phyloP scores from a whole-genome alignment of 352 stramenopile genomes.

The Globisporangium canariense region DNA sequence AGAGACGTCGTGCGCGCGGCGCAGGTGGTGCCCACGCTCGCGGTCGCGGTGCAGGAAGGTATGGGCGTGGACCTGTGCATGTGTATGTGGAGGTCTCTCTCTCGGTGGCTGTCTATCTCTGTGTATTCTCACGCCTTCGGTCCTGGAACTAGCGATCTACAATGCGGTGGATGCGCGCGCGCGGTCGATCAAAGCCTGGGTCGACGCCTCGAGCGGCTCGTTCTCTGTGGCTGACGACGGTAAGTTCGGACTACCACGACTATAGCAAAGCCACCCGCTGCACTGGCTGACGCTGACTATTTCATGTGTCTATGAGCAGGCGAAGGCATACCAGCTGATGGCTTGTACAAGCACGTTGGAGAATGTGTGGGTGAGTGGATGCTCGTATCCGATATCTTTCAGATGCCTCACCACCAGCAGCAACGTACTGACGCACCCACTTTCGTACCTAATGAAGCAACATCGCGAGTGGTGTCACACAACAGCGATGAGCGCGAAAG shows the following conservation, averaged over 20 bases:
- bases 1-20: constrained; percentile 49
- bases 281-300: background rate
- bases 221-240: constrained; percentile 73
- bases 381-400: background rate
- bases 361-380: constrained; percentile 33
- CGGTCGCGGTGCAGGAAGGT: constrained; percentile 69
- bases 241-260: constrained; percentile 13
- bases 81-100: background rate
- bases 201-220: constrained; percentile 42
- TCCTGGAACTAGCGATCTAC: constrained; percentile 46
- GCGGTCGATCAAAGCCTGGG: constrained; percentile 34
- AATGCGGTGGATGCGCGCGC: constrained; percentile 71
- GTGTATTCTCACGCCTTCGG: background rate
- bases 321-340: constrained; percentile 50
- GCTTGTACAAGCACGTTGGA: constrained; percentile 47
- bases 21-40: constrained; percentile 56
- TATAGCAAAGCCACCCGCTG: background rate
- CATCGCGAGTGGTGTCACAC: constrained; percentile 22
- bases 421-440: no score
- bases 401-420: background rate
- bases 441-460: constrained; percentile 17
- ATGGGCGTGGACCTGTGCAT: background rate
- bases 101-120: background rate
- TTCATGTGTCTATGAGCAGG: constrained; percentile 27
- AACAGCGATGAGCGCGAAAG: background rate